These are phyloP conservation scores for Dissophora ornata DNA, from an alignment of 192 early-diverging fungal species.

Conservation along the genomic window DNA sequence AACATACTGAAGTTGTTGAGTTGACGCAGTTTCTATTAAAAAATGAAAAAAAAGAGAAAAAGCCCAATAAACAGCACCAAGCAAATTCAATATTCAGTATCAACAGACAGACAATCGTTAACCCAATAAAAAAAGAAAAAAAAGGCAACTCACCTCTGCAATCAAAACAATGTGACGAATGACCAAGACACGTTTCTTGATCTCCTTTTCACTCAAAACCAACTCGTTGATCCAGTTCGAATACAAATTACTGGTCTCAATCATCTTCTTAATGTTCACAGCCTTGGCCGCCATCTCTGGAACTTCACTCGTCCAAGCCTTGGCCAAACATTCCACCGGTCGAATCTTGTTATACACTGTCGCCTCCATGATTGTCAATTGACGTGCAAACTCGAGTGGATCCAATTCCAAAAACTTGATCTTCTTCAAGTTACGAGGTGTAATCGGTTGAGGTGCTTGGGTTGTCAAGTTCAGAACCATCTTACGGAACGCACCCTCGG, in stretches of 20 bases:
- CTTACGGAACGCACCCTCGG: conserved; percentile 67
- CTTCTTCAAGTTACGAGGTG: conserved; percentile 80
- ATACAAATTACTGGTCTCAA: conserved; percentile 82
- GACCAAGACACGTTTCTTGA: conserved; percentile 79
- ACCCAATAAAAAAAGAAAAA: neutral
- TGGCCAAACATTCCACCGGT: conserved; percentile 87
- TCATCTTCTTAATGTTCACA: conserved; percentile 89
- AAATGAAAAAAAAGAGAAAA: too few species aligned
- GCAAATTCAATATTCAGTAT: too few species aligned
- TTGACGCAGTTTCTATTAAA: conserved; percentile 53
- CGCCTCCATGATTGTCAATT: conserved; percentile 92
- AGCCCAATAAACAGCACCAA: too few species aligned
- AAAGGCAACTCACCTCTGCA: conserved; percentile 63
- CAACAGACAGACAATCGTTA: too few species aligned
- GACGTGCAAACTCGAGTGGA: conserved; percentile 93
- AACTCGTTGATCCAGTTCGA: conserved; percentile 89
- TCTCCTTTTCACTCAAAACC: conserved; percentile 83
- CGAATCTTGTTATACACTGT: conserved; percentile 82
- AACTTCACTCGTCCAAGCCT: conserved; percentile 84
- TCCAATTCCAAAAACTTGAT: conserved; percentile 89
- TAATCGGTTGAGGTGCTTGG: conserved; percentile 78
- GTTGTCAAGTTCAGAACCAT: conserved; percentile 74
- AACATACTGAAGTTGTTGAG: conserved; percentile 95
- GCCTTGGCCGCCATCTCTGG: conserved; percentile 64
- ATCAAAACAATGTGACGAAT: conserved; percentile 88